Evolutionary conservation across 768 basidiomycete genomes (phyloP), one percentile per base, ranked within the genome.

Genomic region (Phaffia tasmanica): DNA sequence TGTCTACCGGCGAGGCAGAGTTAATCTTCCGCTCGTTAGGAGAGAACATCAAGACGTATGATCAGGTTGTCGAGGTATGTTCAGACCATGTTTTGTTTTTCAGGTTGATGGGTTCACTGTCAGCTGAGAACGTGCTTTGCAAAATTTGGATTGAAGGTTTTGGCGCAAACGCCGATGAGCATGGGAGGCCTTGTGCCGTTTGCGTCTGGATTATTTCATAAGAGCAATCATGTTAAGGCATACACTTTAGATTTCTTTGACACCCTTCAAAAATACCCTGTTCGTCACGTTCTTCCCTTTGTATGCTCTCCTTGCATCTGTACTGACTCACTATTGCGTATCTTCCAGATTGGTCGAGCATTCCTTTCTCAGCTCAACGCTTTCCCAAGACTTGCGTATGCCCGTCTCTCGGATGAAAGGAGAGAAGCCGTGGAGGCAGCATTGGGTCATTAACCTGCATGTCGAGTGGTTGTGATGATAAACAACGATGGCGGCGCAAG

Each of bases 181-280:
- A 50, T 57, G 32, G 57, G 57, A 8, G 64, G 64, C 15, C 80
- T 98, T 19, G 77, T 89, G 25, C 87, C 90, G 29, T 79, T 98
- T 48, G 86, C 86, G 46, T 92, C 95, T 74, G 87, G 89, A 14
- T 79, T 97, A 7, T 95, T 97, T 78, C 94, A 98, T 77, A 88
- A 89, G 63, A 81, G 83, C 58, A 84, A 89, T 70, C 72, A 79
- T 8, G 83, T 92, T 46, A 83, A 89, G 27, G 86, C 89, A 35
- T 80, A 83, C 19, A 87, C 89, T 0, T 83, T 97, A 42, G 87
- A 90, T 66, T 79, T 95, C 57, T 85, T 98, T 70, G 86, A 89
- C 73, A 84, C 85, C 69, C 74, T 98, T 48, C 83, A 89, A 57
- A 76, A 79, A 29, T 85, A 85, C 73, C 83, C 88, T 23, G 93